Base-by-base conservation (phyloP, 2,329 filamentous ascomycete species). In the Hymenotorrendiella dingleyae region DNA sequence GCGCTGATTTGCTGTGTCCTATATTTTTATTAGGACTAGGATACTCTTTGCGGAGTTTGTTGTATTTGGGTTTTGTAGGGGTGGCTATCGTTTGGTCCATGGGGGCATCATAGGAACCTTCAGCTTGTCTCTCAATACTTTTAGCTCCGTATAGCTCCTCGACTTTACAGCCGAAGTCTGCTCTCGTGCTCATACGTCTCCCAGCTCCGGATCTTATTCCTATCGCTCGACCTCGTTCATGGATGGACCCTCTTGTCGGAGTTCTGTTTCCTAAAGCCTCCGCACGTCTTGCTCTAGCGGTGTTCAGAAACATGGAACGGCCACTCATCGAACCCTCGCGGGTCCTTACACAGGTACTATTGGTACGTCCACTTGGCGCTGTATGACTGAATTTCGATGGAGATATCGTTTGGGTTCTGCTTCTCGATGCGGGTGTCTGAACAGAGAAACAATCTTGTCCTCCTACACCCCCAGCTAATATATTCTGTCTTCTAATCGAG, bases 111-210 rank as follows among this genome's bases (percentile, higher is more conserved):
- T 36, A 6, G 11, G 28, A 26, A 29, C 40, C 27, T n/a, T 46
- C 42, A 14, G 21, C 27, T 24, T 43, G 42, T 33, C 40, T 46
- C 34, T 52, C 52, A 36, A 52, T 30, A 30, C 44, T 52, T 32
- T 48, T 54, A 14, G 46, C 53, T 23, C 35, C 45, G 23, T 56
- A 56, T 4, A 57, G 40, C 6, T 46, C 48, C 35, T 54, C 52
- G 27, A 58, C 52, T 19, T 55, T 55, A 19, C 52, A 47, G 17
- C 50, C 52, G 10, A 56, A 40, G 4, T 43, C 42, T 30, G 39
- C 44, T 26, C 30, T 49, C 14, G 33, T 8, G 26, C 26, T 42
- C 5, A 42, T n/a, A 2, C 32, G 29, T 20, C 28, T 38, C 2
- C 39, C 24, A 26, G 19, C 40, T 38, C 38, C 40, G 17, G 22